Evolutionary conservation across 768 basidiomycete species (phyloP).

Genomic region (Pisolithus tinctorius): DNA sequence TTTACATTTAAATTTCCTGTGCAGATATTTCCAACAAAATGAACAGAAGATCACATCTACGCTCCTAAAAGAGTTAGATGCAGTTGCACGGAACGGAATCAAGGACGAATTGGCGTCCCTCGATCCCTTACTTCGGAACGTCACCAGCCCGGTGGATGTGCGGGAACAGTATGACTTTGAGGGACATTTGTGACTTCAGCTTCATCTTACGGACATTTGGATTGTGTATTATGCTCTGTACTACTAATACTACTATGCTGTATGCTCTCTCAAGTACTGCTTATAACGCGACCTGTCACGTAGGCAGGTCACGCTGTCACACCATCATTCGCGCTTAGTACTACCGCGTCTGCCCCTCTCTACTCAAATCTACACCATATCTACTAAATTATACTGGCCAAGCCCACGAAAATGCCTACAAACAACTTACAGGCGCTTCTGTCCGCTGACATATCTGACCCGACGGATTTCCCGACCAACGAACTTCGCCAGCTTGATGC

Average conservation of each 20-base stretch:
- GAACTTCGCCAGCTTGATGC: conserved; percentile 59
- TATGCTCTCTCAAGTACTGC: not conserved
- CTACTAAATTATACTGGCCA: too few species aligned
- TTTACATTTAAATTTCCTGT: not conserved
- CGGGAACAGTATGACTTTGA: conserved; percentile 40
- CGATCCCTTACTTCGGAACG: conserved; percentile 68
- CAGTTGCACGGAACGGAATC: conserved; percentile 72
- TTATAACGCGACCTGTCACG: too few species aligned
- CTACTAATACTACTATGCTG: conserved; percentile 7
- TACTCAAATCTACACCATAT: not conserved
- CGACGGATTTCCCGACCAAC: conserved; percentile 61
- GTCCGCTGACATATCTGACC: conserved; percentile 43
- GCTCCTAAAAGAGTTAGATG: conserved; percentile 80
- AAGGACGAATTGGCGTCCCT: conserved; percentile 78
- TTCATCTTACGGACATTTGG: conserved; percentile 2
- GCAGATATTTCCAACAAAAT: not conserved
- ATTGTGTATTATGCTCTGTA: conserved; percentile 14
- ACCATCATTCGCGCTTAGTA: too few species aligned
- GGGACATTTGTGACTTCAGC: conserved; percentile 26
- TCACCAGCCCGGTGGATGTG: conserved; percentile 31
- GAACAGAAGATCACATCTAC: conserved; percentile 74
- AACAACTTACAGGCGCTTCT: conserved; percentile 27
- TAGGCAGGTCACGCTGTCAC: too few species aligned
- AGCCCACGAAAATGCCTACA: conserved; percentile 10
- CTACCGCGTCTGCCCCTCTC: not conserved